phyloP scores from a whole-genome alignment of 805 yeast genomes.

The Henningerozyma blattae region DNA sequence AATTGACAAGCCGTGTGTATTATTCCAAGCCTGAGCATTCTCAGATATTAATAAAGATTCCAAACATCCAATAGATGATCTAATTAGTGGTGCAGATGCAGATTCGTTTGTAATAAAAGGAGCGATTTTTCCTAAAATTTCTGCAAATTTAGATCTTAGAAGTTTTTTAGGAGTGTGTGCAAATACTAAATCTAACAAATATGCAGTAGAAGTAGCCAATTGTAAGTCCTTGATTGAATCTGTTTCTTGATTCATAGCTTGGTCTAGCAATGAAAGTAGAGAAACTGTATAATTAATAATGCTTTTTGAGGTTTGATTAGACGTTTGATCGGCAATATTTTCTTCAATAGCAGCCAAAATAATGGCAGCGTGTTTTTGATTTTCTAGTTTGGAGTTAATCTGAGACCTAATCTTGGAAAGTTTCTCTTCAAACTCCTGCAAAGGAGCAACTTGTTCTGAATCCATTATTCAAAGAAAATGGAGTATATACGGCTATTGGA shows the following conservation, averaged over 20 bases:
- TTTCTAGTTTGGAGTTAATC: slow-evolving; percentile 64
- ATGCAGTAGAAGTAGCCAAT: slow-evolving; percentile 66
- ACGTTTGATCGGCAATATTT: slow-evolving; percentile 51
- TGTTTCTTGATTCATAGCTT: slow-evolving; percentile 38
- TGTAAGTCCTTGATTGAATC: slow-evolving; percentile 43
- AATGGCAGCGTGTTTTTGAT: slow-evolving; percentile 76
- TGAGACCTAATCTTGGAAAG: slow-evolving; percentile 61
- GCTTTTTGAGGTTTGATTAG: slow-evolving; percentile 34
- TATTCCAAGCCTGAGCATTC: slow-evolving; percentile 68
- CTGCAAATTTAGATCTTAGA: slow-evolving; percentile 62
- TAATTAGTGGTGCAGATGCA: slow-evolving; percentile 69
- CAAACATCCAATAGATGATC: slow-evolving; percentile 76
- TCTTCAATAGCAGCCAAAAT: slow-evolving; percentile 86
- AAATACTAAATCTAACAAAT: slow-evolving; percentile 67
- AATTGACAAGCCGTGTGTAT: slow-evolving; percentile 33
- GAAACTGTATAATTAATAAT: slow-evolving; percentile 82
- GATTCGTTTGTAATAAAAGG: slow-evolving; percentile 60
- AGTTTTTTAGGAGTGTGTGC: slow-evolving; percentile 63
- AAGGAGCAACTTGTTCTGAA: slow-evolving; percentile 20
- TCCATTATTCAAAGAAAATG: slow-evolving; percentile 12
- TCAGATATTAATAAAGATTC: slow-evolving; percentile 73
- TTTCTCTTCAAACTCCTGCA: slow-evolving; percentile 47
- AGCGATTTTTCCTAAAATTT: slow-evolving; percentile 68
- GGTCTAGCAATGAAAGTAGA: slow-evolving; percentile 69
- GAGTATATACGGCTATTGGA: neutral